A percentile compares a stretch with the other conserved stretches of the same genome.
phyloP scores from a whole-genome alignment of 2,329 filamentous ascomycete genomes.

The Paecilomyces dactylethromorphus region DNA sequence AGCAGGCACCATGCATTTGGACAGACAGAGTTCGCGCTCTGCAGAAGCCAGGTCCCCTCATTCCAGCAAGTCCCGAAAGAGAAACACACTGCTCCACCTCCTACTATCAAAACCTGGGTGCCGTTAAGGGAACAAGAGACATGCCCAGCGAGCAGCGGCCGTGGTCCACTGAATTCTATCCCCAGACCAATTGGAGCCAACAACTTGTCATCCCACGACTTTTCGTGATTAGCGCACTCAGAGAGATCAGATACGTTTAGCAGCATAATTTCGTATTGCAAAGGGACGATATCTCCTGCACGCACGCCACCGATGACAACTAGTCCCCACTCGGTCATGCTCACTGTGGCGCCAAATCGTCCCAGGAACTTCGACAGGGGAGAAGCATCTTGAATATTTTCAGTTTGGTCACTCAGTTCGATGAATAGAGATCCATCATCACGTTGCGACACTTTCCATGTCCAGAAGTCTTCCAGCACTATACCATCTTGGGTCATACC shows the following conservation, averaged over 20 bases:
- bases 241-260: constrained; percentile 19
- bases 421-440: constrained; percentile 21
- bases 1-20: constrained; percentile 28
- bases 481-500: constrained; percentile 62
- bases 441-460: constrained; percentile 53
- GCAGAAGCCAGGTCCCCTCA: constrained; percentile 48
- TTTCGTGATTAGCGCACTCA: constrained; percentile 11
- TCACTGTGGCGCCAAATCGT: constrained; percentile 48
- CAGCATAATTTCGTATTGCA: constrained; percentile 49
- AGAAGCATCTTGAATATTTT: constrained; percentile 14
- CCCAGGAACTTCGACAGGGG: constrained; percentile 24
- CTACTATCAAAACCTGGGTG: constrained; percentile 56
- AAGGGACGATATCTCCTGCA: constrained; percentile 27
- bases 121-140: constrained; percentile 45
- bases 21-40: constrained; percentile 16
- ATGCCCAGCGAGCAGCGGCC: constrained; percentile 67
- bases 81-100: constrained; percentile 83
- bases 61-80: constrained; percentile 88
- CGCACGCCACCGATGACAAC: constrained; percentile 50
- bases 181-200: constrained; percentile 22
- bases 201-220: constrained; percentile 14
- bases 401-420: constrained; percentile 19
- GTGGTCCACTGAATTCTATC: constrained; percentile 26
- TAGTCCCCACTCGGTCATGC: constrained; percentile 38
- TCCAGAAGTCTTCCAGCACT: constrained; percentile 57